Evolutionary conservation across 2,329 filamentous ascomycete genomes (phyloP), one percentile per base, ranked within the genome.

Genomic region (Ceratocystis albifundus): DNA sequence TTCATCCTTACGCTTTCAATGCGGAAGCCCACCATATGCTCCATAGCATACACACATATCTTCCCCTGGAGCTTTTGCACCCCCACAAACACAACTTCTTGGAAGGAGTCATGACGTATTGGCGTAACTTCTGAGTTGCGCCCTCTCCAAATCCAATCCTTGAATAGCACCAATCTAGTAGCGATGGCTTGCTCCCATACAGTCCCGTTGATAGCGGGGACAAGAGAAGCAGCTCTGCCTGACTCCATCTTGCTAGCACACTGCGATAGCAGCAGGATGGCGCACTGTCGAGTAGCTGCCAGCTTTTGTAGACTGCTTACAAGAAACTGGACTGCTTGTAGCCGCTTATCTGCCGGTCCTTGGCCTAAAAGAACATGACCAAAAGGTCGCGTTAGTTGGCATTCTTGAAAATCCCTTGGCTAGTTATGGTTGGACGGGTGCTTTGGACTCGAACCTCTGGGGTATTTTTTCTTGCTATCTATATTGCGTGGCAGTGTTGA

Each of bases 181-280:
- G 84, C 83, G 46, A 96, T 78, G 41, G 85, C 87, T 69, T 84
- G 85, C 68, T 96, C 91, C 92, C 92, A 96, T 53, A 88, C 84
- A 22, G 80, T 80, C 15, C 88, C 86, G 66, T 87, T 87, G 69
- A 96, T 80, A 50, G 89, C 85, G 17, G 91, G 88, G 65, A 87
- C 82, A 62, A 97, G 78, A 10, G 87, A 82, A 15, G 91, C 88
- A 70, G 80, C 82, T 70, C 77, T 80, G 69, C 82, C 86, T 3
- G 80, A 79, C 69, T 88, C 85, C 76, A 95, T 87, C 70, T 86
- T 88, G n/a, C 90, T 95, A 53, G 87, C 88, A 68, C 88, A 90
- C 73, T 95, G 91, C 46, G 86, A 90, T 62, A 91, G 80, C 22
- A 94, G 74, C 2, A 96, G 78, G 53, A 96, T 79, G 28, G 90